Base-by-base conservation (phyloP, 78 protist species). In the Emiliania huxleyi region DNA sequence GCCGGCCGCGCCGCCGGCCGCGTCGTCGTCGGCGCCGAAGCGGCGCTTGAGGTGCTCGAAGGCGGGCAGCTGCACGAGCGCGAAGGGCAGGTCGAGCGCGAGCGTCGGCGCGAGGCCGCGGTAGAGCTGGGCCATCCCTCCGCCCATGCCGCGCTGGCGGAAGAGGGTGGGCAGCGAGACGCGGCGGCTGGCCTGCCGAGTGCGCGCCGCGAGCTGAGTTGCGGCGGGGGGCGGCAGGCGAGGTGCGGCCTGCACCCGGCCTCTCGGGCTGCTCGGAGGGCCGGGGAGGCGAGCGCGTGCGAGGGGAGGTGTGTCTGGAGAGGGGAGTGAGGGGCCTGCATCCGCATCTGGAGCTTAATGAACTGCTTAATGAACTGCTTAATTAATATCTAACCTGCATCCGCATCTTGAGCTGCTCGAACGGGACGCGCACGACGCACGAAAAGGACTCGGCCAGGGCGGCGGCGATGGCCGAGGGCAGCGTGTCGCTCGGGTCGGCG, bases 341-440 rank as follows among this genome's bases (percentile, higher is more conserved):
- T n/a, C n/a, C n/a, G n/a, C n/a, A n/a, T n/a, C n/a, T n/a, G n/a
- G n/a, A n/a, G n/a, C n/a, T n/a, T n/a, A n/a, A n/a, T n/a, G n/a
- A n/a, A n/a, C n/a, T n/a, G n/a, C n/a, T n/a, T n/a, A n/a, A n/a
- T n/a, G n/a, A n/a, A n/a, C n/a, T n/a, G n/a, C n/a, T n/a, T n/a
- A n/a, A n/a, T n/a, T n/a, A n/a, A n/a, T n/a, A n/a, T n/a, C n/a
- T n/a, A 8, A 52, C 62, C 92, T 96, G 97, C 91, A 93, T 0
- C 35, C 79, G 55, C 81, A 94, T 96, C 91, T 96, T 96, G 40
- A 95, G 37, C 12, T 55, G 38, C 37, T 95, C 97, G 12, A 89
- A 12, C 49, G 97, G 97, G 46, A 96, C 96, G 44, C 97, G 96
- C 3, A 95, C 93, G 33, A 90, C 23, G 91, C 96, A 93, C 8